Conservation (phyloP, 495 filamentous ascomycete species). For the Xylaria scruposa region DNA sequence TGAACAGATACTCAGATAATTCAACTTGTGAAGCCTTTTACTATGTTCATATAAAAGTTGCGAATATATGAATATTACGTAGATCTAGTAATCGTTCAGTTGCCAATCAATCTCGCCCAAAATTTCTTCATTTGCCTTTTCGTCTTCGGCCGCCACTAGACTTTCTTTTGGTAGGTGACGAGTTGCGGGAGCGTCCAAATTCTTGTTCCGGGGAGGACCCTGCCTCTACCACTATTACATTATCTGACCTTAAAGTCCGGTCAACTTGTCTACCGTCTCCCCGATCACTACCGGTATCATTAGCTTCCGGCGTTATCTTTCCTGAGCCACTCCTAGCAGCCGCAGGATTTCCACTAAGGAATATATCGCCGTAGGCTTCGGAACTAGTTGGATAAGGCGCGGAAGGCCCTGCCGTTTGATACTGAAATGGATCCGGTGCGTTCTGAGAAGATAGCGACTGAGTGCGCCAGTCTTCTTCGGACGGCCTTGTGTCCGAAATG, state of each 20-base stretch:
- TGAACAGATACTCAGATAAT: background rate
- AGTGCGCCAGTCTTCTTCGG: conserved; percentile 29
- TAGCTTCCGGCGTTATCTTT: conserved; percentile 33
- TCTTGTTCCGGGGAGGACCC: conserved; percentile 37
- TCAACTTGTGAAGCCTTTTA: background rate
- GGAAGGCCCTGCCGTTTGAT: conserved; percentile 45
- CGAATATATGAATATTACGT: conserved; percentile 37
- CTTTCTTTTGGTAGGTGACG: conserved; percentile 41
- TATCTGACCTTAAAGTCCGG: conserved; percentile 26
- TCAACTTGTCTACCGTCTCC: conserved; percentile 24
- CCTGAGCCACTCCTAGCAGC: conserved; percentile 34
- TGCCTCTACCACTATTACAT: conserved; percentile 30
- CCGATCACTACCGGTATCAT: conserved; percentile 34
- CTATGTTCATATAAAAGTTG: background rate
- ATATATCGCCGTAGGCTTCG: conserved; percentile 23
- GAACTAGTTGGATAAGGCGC: conserved; percentile 36
- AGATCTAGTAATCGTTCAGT: conserved; percentile 26
- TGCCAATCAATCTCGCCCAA: conserved; percentile 15
- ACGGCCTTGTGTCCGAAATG: conserved; percentile 44
- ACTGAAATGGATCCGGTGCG: conserved; percentile 48
- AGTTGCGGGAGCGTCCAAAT: conserved; percentile 31
- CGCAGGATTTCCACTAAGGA: conserved; percentile 27
- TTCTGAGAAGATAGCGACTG: conserved; percentile 27
- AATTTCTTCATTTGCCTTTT: conserved; percentile 37
- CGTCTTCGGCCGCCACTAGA: conserved; percentile 32